phyloP scores from a whole-genome alignment of 257 asterid species.

The Gentiana macrophylla region DNA sequence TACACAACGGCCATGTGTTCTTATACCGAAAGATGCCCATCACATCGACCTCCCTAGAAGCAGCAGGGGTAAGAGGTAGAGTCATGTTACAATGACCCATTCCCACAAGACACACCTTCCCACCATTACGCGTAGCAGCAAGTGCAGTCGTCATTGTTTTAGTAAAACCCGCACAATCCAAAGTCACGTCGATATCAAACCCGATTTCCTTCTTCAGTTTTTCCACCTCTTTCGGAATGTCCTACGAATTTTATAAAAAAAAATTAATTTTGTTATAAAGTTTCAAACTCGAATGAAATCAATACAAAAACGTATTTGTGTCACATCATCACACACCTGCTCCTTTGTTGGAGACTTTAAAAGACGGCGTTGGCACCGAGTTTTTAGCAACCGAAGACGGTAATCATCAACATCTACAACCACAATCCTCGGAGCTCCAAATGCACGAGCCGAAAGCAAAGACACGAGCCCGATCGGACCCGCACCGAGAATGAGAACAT shows the following conservation, averaged over 20 bases:
- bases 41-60: slow-evolving; percentile 73
- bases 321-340: too few species aligned
- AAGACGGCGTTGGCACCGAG: slow-evolving; percentile 56
- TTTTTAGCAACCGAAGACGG: slow-evolving; percentile 53
- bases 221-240: slow-evolving; percentile 48
- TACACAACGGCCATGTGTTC: slow-evolving; percentile 73
- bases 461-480: slow-evolving; percentile 70
- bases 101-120: slow-evolving; percentile 69
- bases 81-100: slow-evolving; percentile 69
- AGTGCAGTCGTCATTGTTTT: slow-evolving; percentile 64
- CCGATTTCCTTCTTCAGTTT: slow-evolving; percentile 50
- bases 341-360: slow-evolving; percentile 55
- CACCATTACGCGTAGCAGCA: slow-evolving; percentile 51
- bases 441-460: slow-evolving; percentile 64
- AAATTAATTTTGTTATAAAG: too few species aligned
- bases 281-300: not conserved
- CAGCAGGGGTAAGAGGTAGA: slow-evolving; percentile 66
- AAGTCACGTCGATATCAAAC: slow-evolving; percentile 28
- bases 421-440: slow-evolving; percentile 60
- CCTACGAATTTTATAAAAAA: too few species aligned
- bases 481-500: slow-evolving; percentile 66
- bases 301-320: not conserved
- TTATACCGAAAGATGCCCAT: slow-evolving; percentile 63
- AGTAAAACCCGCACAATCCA: slow-evolving; percentile 59
- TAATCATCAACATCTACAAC: slow-evolving; percentile 58